phyloP scores from a whole-genome alignment of 768 basidiomycete species.

The Termitomyces bulborhizus region DNA sequence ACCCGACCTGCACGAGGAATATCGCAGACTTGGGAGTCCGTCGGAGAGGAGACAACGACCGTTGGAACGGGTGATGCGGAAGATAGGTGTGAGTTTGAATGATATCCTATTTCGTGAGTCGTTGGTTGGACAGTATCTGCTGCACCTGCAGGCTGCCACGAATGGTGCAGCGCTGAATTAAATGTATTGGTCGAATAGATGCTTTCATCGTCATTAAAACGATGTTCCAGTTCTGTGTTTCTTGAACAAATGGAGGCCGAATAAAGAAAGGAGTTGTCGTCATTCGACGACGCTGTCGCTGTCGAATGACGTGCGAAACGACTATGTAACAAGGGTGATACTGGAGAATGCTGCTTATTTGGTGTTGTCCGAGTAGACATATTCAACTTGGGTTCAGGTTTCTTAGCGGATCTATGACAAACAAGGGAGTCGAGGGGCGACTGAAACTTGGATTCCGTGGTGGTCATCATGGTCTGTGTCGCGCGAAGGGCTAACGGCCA shows the following conservation, averaged over 20 bases:
- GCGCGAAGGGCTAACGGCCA: neutral
- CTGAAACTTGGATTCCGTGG: conserved; percentile 18
- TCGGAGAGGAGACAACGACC: conserved; percentile 49
- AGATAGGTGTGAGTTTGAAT: neutral
- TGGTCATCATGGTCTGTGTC: neutral
- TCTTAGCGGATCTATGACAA: conserved; percentile 44
- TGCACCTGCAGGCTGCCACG: conserved; percentile 29
- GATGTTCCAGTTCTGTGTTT: conserved; percentile 24
- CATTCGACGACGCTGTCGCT: conserved; percentile 33
- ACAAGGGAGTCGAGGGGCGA: conserved; percentile 60
- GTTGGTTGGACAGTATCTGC: conserved; percentile 7
- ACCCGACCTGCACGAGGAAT: conserved; percentile 26
- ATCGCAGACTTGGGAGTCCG: conserved; percentile 13
- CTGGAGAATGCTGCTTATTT: conserved; percentile 3
- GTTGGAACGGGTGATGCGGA: conserved; percentile 34
- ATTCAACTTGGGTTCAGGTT: conserved; percentile 15
- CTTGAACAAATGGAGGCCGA: conserved; percentile 20
- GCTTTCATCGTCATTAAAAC: conserved; percentile 33
- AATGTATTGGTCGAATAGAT: conserved; percentile 29
- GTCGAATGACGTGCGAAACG: conserved; percentile 36
- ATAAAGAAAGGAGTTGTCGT: conserved; percentile 30
- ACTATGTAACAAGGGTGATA: conserved; percentile 43
- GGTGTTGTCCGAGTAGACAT: conserved; percentile 7
- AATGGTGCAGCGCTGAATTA: conserved; percentile 29
- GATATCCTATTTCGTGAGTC: neutral